Evolutionary conservation across 1,284 basidiomycete genomes (phyloP).

Genomic region (Rhodotorula sp.): DNA sequence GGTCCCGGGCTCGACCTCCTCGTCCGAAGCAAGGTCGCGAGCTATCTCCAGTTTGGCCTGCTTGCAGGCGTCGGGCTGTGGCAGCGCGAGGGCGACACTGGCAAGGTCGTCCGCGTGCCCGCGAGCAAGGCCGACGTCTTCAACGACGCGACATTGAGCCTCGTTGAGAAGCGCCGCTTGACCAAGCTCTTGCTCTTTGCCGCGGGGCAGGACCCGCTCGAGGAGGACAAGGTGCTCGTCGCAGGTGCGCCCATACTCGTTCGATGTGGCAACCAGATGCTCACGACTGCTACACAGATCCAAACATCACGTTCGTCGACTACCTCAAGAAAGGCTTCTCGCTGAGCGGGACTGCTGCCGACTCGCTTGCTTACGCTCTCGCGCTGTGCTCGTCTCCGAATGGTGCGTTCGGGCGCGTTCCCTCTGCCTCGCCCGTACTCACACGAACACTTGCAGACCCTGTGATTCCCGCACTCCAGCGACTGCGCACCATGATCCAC

Average conservation of each 20-base stretch:
- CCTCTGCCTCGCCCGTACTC: neutral
- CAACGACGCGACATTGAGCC: slow-evolving; percentile 72
- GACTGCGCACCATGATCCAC: slow-evolving; percentile 71
- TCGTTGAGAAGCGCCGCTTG: slow-evolving; percentile 83
- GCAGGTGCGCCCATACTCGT: slow-evolving; percentile 8
- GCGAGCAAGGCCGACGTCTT: slow-evolving; percentile 92
- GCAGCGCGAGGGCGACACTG: slow-evolving; percentile 45
- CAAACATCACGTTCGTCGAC: slow-evolving; percentile 53
- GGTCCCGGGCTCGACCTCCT: slow-evolving; percentile 80
- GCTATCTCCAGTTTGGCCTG: slow-evolving; percentile 85
- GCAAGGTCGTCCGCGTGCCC: slow-evolving; percentile 67
- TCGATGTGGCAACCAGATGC: too few species aligned
- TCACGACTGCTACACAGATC: slow-evolving; percentile 56
- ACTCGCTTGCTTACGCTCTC: slow-evolving; percentile 46
- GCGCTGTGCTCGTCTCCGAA: slow-evolving; percentile 46
- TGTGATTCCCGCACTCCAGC: slow-evolving; percentile 59
- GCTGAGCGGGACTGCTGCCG: slow-evolving; percentile 19
- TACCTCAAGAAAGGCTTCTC: slow-evolving; percentile 28
- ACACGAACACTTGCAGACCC: slow-evolving; percentile 10
- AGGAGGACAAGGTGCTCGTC: slow-evolving; percentile 54
- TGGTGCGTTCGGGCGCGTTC: slow-evolving; percentile 14
- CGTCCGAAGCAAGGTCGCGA: slow-evolving; percentile 79
- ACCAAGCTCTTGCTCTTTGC: slow-evolving; percentile 91
- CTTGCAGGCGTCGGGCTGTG: slow-evolving; percentile 70
- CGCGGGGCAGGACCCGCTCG: slow-evolving; percentile 64